phyloP scores from a whole-genome alignment of 352 stramenopile species.

The Globisporangium emineosum region DNA sequence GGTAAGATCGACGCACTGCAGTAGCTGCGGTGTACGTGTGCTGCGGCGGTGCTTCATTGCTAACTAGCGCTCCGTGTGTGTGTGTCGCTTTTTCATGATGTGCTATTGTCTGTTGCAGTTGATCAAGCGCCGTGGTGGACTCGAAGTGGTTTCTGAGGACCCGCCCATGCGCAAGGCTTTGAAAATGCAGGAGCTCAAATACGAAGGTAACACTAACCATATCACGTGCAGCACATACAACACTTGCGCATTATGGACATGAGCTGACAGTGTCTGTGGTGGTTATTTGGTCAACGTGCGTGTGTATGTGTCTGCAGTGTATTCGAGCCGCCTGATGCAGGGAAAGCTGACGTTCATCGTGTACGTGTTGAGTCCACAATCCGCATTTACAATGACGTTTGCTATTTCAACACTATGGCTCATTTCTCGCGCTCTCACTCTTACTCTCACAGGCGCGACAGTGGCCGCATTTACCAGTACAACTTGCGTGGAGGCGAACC shows the following conservation, averaged over 20 bases:
- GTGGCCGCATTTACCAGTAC: slow-evolving; percentile 51
- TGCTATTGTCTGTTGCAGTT: slow-evolving; percentile 20
- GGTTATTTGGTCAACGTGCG: background rate
- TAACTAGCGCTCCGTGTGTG: background rate
- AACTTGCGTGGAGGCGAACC: slow-evolving; percentile 53
- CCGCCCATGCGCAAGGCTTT: slow-evolving; percentile 52
- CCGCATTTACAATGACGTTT: background rate
- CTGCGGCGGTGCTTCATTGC: background rate
- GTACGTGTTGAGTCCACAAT: slow-evolving; percentile 21
- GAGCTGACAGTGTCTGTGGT: slow-evolving; percentile 1
- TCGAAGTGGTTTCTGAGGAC: slow-evolving; percentile 52
- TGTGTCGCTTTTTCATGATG: background rate
- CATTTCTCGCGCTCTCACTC: background rate
- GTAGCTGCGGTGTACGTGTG: background rate
- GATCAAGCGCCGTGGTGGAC: slow-evolving; percentile 45
- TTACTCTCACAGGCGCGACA: slow-evolving; percentile 38
- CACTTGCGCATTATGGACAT: no score
- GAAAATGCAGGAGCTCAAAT: slow-evolving; percentile 38
- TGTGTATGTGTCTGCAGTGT: slow-evolving; percentile 25
- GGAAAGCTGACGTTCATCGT: slow-evolving; percentile 69
- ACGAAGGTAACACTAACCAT: slow-evolving; percentile 39
- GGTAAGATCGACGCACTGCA: slow-evolving; percentile 10
- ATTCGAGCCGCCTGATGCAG: slow-evolving; percentile 56
- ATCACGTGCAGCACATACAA: background rate
- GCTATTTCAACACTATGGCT: background rate